phyloP scores from a whole-genome alignment of 2,329 filamentous ascomycete species.

The Pseudophaeomoniella oleicola region DNA sequence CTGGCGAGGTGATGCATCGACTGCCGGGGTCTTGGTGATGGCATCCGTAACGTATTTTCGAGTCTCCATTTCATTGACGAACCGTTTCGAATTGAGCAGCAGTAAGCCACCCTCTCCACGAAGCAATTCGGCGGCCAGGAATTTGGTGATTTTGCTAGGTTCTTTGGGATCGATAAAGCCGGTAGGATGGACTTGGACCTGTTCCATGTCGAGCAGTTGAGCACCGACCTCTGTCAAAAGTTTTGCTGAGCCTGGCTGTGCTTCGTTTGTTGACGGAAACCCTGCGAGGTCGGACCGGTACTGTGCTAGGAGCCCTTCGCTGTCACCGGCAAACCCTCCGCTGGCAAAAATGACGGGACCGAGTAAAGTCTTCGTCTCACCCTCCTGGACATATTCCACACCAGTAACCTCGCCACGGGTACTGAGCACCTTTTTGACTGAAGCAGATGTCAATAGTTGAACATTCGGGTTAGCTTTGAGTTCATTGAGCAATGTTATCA shows the following conservation, averaged over 20 bases:
- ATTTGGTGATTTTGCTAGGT: conserved; percentile 35
- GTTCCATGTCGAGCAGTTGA: conserved; percentile 29
- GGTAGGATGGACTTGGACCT: conserved; percentile 51
- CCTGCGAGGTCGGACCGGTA: conserved; percentile 46
- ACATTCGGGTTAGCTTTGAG: conserved; percentile 37
- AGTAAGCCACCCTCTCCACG: conserved; percentile 49
- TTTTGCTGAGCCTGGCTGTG: conserved; percentile 37
- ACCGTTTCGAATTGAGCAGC: conserved; percentile 33
- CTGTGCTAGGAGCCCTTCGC: conserved; percentile 37
- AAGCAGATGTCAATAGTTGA: conserved; percentile 34
- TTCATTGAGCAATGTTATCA: conserved; percentile 37
- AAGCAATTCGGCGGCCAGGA: conserved; percentile 49
- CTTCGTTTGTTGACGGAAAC: conserved; percentile 49
- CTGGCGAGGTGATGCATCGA: conserved; percentile 25
- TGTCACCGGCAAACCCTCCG: conserved; percentile 50
- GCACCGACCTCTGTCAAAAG: conserved; percentile 26
- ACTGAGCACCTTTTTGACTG: conserved; percentile 37
- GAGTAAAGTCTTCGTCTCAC: conserved; percentile 19
- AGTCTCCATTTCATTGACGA: conserved; percentile 50
- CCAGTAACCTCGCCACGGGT: conserved; percentile 28
- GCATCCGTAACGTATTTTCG: conserved; percentile 40
- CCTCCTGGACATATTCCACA: conserved; percentile 33
- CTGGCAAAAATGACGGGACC: conserved; percentile 46
- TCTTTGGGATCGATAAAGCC: conserved; percentile 45
- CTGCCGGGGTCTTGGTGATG: conserved; percentile 22